Evolutionary conservation across 805 yeast genomes (phyloP), one percentile per base, ranked within the genome.

Genomic region (Ascoidea asiatica): DNA sequence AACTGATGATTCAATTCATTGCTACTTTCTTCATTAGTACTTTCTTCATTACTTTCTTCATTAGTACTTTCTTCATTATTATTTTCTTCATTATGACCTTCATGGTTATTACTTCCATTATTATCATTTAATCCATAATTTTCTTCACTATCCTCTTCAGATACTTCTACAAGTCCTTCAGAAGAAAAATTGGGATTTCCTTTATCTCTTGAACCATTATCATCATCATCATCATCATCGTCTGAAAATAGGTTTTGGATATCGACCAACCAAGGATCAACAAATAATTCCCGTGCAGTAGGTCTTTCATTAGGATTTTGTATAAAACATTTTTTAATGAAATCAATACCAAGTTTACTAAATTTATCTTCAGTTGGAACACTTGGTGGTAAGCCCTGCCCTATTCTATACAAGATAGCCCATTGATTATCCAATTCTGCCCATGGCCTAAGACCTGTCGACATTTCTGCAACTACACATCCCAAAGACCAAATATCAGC

Each of bases 341-440:
- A 89, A 19, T 67, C 67, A 43, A 68, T 71, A 17, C 98, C 97
- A 13, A 69, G 75, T 15, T 69, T 72, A 52, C 92, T 79, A 44
- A 92, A 66, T 61, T 87, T 95, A 48, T 82, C 92, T 1, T 70
- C 62, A 0, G 77, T 60, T 4, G 98, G 98, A 44, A 90, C 67
- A 53, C 76, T 87, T 0, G 98, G 98, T 47, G 77, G 70, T 57
- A 86, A 92, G 1, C 96, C 95, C 2, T 95, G 94, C 0, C 97
- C 97, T 56, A 92, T 92, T 59, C 87, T 96, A 57, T 89, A 92
- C 97, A 92, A 90, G 43, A 92, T 85, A 1, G 97, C 96, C 94
- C 94, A 92, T 58, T 90, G 97, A 57, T 92, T 92, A 56, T 92
- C 98, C 48, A 88, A 67, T 60, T 87, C 84, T 15, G 94, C 83